Evolutionary conservation across 371 early-diverging fungal genomes (phyloP), one percentile per base, ranked within the genome.

Genomic region (Entomophthora muscae): DNA sequence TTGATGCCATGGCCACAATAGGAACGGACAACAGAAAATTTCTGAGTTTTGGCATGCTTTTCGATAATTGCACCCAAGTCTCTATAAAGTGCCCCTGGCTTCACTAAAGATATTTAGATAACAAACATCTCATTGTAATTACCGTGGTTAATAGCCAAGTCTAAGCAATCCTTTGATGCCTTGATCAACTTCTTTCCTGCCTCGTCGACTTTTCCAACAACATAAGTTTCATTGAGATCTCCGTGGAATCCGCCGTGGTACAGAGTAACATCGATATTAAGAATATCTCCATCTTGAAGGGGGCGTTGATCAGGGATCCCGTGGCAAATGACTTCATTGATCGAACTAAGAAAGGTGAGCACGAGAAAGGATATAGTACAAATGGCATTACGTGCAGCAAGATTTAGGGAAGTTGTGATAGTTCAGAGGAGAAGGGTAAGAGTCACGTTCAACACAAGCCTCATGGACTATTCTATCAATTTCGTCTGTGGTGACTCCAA

Each of bases 1-100:
- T 90, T 79, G 53, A 95, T 85, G 28, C 98, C 98, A 65, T 98
- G 98, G 1, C 95, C 96, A 69, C 88, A 87, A 69, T 90, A 95
- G 1, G 88, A 79, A 64, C 88, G 82, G n/a, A 93, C 94, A 23
- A 95, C 95, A 1, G 89, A 86, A 69, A 90, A 89, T 1, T 92
- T 91, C 30, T 86, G 78, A 22, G 74, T 75, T 30, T 76, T 79
- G 2, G 95, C 96, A 66, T 85, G 80, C 52, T 85, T 82, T 69
- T 91, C 87, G 66, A 98, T 95, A 26, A 85, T 77, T 57, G 85
- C 84, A 28, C 96, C 96, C 52, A 98, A 73, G 65, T 94, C 92
- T 66, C 93, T 83, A 72, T 94, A 98, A 42, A 85, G 75, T 12
- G 80, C 75, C 32, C 95, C 95, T 1, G 98, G 98, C 72, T 89